Percentiles rank a stretch among this genome's conserved stretches.
Evolutionary conservation across 2,329 filamentous ascomycete species (phyloP).

Genomic region (Emericellopsis cladophorae): DNA sequence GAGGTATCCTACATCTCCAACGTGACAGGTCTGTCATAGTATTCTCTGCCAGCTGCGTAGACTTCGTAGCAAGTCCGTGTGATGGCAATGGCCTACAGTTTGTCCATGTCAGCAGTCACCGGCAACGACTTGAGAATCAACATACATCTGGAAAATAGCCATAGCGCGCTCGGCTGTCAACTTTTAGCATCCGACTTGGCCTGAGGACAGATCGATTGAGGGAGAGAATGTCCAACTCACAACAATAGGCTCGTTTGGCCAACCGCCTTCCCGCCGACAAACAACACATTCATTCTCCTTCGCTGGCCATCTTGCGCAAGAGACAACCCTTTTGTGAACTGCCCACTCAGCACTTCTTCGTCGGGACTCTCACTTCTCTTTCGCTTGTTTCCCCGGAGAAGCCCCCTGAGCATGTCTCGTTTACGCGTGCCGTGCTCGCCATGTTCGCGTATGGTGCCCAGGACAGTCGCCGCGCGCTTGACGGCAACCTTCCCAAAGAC

Average conservation of each 20-base stretch:
- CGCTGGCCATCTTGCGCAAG: constrained; percentile 5
- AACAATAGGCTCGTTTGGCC: constrained; percentile 26
- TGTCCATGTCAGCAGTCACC: too few species aligned
- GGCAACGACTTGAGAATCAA: not conserved
- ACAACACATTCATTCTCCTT: constrained; percentile 19
- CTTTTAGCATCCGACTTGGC: not conserved
- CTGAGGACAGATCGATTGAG: not conserved
- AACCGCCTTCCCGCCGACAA: constrained; percentile 16
- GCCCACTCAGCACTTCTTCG: not conserved
- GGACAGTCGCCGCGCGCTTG: not conserved
- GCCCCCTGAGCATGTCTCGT: too few species aligned
- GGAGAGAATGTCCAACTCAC: constrained; percentile 9
- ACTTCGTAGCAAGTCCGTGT: constrained; percentile 20
- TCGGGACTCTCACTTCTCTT: not conserved
- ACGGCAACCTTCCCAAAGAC: constrained; percentile 9
- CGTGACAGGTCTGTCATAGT: constrained; percentile 11
- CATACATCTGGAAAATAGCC: constrained; percentile 22
- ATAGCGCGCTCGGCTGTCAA: constrained; percentile 20
- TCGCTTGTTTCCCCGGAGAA: not conserved
- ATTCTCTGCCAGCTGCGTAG: constrained; percentile 14
- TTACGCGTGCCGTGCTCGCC: constrained; percentile 1
- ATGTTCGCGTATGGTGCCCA: not conserved
- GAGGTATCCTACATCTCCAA: constrained; percentile 27
- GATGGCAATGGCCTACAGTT: constrained; percentile 16
- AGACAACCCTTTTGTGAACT: not conserved